phyloP scores from a whole-genome alignment of 768 basidiomycete genomes.

The Guyanaporus albipodus region DNA sequence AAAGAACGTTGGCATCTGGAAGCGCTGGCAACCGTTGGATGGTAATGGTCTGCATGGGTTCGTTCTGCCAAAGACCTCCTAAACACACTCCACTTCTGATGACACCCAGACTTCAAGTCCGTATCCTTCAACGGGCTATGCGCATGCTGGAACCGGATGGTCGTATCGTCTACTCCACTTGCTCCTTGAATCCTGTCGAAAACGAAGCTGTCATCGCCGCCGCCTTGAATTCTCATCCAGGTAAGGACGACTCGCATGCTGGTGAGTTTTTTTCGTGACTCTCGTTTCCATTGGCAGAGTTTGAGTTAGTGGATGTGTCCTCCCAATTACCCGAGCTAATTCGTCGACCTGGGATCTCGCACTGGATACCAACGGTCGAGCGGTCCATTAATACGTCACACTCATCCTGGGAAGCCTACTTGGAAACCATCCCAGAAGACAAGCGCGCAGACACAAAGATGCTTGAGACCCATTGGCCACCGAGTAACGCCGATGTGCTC shows the following conservation, averaged over 20 bases:
- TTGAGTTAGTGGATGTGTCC: constrained; percentile 77
- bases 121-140: constrained; percentile 93
- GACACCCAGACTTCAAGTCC: constrained; percentile 73
- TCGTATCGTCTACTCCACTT: constrained; percentile 95
- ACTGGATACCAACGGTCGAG: constrained; percentile 75
- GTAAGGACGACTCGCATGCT: constrained; percentile 32
- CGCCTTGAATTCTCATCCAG: constrained; percentile 67
- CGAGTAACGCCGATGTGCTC: constrained; percentile 53
- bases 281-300: constrained; percentile 41
- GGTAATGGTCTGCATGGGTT: constrained; percentile 90
- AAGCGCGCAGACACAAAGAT: constrained; percentile 55
- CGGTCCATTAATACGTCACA: constrained; percentile 48
- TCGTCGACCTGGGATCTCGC: constrained; percentile 68
- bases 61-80: constrained; percentile 20
- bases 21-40: constrained; percentile 81
- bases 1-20: constrained; percentile 96
- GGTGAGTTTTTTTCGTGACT: not conserved
- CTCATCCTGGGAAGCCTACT: constrained; percentile 58
- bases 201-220: constrained; percentile 95
- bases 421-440: constrained; percentile 45
- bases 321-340: constrained; percentile 65
- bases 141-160: constrained; percentile 77
- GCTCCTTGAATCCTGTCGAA: constrained; percentile 94
- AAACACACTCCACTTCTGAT: constrained; percentile 1
- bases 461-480: constrained; percentile 77